Evolutionary conservation across 2,329 filamentous ascomycete genomes (phyloP).

Genomic region (Aspergillus ustus): DNA sequence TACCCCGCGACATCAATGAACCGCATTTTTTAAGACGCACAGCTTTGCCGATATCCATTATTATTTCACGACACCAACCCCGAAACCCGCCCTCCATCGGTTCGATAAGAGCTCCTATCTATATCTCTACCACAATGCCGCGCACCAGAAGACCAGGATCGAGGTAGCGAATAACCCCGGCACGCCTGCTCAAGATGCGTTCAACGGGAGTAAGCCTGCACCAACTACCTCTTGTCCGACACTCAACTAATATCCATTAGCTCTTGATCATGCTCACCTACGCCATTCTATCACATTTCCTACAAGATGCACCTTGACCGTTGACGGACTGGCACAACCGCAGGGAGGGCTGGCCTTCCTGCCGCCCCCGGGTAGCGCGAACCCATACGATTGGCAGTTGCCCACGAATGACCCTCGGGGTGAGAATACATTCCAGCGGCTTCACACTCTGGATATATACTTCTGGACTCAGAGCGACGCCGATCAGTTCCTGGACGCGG

Average conservation of each 20-base stretch:
- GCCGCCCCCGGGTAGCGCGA: constrained; percentile 29
- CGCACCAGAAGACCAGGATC: constrained; percentile 58
- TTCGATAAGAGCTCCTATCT: constrained; percentile 69
- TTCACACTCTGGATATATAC: constrained; percentile 67
- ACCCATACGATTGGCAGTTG: constrained; percentile 60
- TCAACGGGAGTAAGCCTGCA: constrained; percentile 58
- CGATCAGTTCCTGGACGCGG: constrained; percentile 56
- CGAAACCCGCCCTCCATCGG: constrained; percentile 62
- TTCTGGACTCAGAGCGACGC: constrained; percentile 67
- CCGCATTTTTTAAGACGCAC: constrained; percentile 2
- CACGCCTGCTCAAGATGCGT: constrained; percentile 67
- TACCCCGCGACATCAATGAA: constrained; percentile 25
- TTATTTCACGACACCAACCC: constrained; percentile 62
- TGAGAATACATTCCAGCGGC: constrained; percentile 55
- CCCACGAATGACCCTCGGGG: constrained; percentile 57
- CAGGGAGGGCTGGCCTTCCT: constrained; percentile 31
- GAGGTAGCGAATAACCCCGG: constrained; percentile 69
- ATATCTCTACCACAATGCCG: constrained; percentile 65
- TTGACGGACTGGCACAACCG: constrained; percentile 48
- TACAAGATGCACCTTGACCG: constrained; percentile 61
- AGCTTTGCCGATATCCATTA: constrained; percentile 70
- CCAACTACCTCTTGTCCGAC: constrained; percentile 12
- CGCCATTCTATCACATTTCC: constrained; percentile 64
- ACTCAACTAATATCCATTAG: constrained; percentile 35
- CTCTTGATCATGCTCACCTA: constrained; percentile 57